These are phyloP conservation scores for Claviceps sp. DNA, from an alignment of 2,329 filamentous ascomycete species.

Conservation along the genomic window DNA sequence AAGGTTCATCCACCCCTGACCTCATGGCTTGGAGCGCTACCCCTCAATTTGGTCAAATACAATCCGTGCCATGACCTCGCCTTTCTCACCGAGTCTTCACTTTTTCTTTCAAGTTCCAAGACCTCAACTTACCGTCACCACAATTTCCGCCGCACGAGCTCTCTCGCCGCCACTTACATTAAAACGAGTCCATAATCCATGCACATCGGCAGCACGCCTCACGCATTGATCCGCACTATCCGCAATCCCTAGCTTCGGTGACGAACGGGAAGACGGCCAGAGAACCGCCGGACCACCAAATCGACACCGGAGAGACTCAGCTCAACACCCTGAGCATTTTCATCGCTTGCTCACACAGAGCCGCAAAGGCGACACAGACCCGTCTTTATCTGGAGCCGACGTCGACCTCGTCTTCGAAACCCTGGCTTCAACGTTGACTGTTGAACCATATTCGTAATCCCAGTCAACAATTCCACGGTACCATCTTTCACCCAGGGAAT, in stretches of 20 bases:
- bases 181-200: slow-evolving; percentile 7
- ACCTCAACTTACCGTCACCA: slow-evolving; percentile 21
- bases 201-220: slow-evolving; percentile 12
- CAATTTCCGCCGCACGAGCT: slow-evolving; percentile 3
- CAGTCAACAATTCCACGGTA: slow-evolving; percentile 10
- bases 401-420: slow-evolving; percentile 1
- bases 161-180: slow-evolving; percentile 8
- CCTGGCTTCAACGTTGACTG: slow-evolving; percentile 7
- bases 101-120: slow-evolving; percentile 23
- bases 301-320: neutral
- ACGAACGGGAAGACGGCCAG: neutral
- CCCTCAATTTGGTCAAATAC: slow-evolving; percentile 29
- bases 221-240: slow-evolving; percentile 11
- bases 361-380: slow-evolving; percentile 1
- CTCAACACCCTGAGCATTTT: neutral
- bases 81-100: slow-evolving; percentile 28
- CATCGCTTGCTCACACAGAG: neutral
- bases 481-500: neutral
- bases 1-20: neutral
- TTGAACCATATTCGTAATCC: slow-evolving; percentile 11
- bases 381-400: slow-evolving; percentile 1
- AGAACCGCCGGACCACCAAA: neutral
- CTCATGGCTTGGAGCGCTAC: slow-evolving; percentile 13
- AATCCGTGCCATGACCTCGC: slow-evolving; percentile 23
- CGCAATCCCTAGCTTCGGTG: slow-evolving; percentile 10